Evolutionary conservation across 139 green algal genomes (phyloP), one percentile per base, ranked within the genome.

Genomic region (Choricystis sp.): DNA sequence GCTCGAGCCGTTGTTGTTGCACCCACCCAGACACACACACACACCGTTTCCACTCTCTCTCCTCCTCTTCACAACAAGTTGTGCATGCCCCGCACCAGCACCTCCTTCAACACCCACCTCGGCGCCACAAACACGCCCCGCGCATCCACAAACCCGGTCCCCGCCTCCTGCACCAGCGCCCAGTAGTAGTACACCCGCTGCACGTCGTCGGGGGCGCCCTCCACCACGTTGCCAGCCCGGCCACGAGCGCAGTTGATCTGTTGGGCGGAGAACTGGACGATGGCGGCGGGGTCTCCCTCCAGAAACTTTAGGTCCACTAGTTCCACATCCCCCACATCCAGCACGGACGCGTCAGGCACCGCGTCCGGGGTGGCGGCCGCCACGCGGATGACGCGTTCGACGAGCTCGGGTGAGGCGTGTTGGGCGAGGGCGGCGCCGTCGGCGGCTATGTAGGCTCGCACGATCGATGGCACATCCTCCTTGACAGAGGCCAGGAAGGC

Each of bases 221-320:
- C 90, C 28, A 92, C 74, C 19, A 97, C 84, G 68, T 95, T 96
- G 60, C 89, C 90, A 69, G 90, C 87, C 67, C 81, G 83, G 75
- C 95, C 89, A n/a, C 84, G 81, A 19, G 77, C 79, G 78, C 83
- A 92, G 63, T 90, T 90, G 66, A 94, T 84, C 72, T 95, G 89
- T 74, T 94, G 87, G 63, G 71, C 84, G 3, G 66, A 56, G 67
- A 90, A 86, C 62, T 77, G 78, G 19, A 88, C 72, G 55, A 96
- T 85, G n/a, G 95, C 75, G 48, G 93, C 78, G 0, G 89, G 89
- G 68, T 94, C 73, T 24, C 81, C 86, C 19, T 95, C 86, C 63
- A 94, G 56, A 40, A 88, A 66, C 65, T 89, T 94, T 0, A 89
- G 52, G 66, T 95, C 86, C 2, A 88, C 74, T 23, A 96, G 69